Base-by-base conservation (phyloP, 306 rosid species). In the Hippophae tibetana region DNA sequence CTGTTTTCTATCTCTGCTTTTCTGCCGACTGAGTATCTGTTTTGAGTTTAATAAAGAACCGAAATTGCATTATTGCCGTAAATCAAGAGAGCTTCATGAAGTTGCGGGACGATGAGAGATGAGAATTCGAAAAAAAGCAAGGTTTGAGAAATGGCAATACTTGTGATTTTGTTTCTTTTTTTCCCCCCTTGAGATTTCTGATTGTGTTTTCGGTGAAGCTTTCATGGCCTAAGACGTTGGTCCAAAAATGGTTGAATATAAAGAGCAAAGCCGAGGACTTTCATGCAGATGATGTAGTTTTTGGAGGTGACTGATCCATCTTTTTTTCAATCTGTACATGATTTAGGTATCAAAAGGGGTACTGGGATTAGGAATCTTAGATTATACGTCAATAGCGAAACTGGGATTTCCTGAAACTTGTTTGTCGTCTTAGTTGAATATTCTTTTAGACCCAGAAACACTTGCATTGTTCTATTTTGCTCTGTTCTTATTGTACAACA, bases 191-290 rank as follows among this genome's bases (percentile, higher is more conserved):
- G 51, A 7, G 66, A 64, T 67, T 79, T 59, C 38, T 77, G 68
- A 49, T 26, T 66, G 46, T 73, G n/a, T 63, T 71, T 44, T 76
- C 63, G 25, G 9, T 80, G 78, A 82, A 93, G 99, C 84, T 93
- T 82, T 88, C 99, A 56, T 93, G 99, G 99, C 85, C 97, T 41
- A 93, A 82, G 83, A 77, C 90, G 45, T 69, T 93, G 82, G 97
- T 93, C 70, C 88, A 82, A 80, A 93, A 93, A 74, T 93, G 99
- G 99, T 84, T 93, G 82, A 93, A 89, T 48, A 82, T 86, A 68
- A 89, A 84, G 83, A 89, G 78, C 83, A 93, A 93, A 81, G 65
- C 79, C 11, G 90, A 93, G 62, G 97, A 93, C 67, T 93, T 93
- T 67, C 85, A 84, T 41, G 89, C 99, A 4, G 99, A 93, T 72